Evolutionary conservation across 108 stramenopile species (phyloP).

Genomic region (Cyclotella choctawhatcheeana): DNA sequence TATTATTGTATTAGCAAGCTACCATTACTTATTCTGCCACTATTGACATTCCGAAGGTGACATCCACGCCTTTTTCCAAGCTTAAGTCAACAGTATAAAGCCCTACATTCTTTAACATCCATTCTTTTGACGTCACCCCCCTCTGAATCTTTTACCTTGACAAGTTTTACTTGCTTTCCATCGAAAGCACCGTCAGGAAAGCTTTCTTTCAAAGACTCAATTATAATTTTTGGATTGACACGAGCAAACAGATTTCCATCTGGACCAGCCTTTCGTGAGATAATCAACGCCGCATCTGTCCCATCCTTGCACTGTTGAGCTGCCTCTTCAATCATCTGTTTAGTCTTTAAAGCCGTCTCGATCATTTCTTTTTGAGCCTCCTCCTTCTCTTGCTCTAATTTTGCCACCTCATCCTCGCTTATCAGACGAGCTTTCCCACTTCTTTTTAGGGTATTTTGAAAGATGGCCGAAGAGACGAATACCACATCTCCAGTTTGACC

Average conservation of each 20-base stretch:
- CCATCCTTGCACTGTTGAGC: slow-evolving; percentile 23
- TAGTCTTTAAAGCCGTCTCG: slow-evolving; percentile 52
- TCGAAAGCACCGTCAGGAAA: slow-evolving; percentile 51
- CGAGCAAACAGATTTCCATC: slow-evolving; percentile 85
- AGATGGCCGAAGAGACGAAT: slow-evolving; percentile 77
- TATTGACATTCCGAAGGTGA: slow-evolving; percentile 53
- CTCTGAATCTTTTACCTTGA: slow-evolving; percentile 48
- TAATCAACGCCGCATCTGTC: slow-evolving; percentile 34
- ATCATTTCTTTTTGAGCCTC: slow-evolving; percentile 44
- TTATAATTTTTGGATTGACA: slow-evolving; percentile 68
- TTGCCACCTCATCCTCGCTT: slow-evolving; percentile 69
- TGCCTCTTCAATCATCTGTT: slow-evolving; percentile 24
- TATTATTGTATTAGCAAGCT: too few relatives aligned
- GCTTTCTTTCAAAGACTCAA: slow-evolving; percentile 57
- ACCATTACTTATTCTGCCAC: slow-evolving; percentile 43
- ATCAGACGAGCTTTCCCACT: slow-evolving; percentile 60
- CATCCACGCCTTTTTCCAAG: slow-evolving; percentile 60
- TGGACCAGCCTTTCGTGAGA: slow-evolving; percentile 69
- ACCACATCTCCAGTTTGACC: slow-evolving; percentile 77
- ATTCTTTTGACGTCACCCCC: slow-evolving; percentile 56
- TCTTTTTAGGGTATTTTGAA: slow-evolving; percentile 74
- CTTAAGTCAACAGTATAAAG: slow-evolving; percentile 55
- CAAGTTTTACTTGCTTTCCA: slow-evolving; percentile 58
- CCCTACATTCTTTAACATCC: slow-evolving; percentile 77
- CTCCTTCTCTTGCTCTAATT: slow-evolving; percentile 22